These are phyloP conservation scores for Colletotrichum tropicicola DNA, from an alignment of 2,329 filamentous ascomycete species.

Conservation along the genomic window DNA sequence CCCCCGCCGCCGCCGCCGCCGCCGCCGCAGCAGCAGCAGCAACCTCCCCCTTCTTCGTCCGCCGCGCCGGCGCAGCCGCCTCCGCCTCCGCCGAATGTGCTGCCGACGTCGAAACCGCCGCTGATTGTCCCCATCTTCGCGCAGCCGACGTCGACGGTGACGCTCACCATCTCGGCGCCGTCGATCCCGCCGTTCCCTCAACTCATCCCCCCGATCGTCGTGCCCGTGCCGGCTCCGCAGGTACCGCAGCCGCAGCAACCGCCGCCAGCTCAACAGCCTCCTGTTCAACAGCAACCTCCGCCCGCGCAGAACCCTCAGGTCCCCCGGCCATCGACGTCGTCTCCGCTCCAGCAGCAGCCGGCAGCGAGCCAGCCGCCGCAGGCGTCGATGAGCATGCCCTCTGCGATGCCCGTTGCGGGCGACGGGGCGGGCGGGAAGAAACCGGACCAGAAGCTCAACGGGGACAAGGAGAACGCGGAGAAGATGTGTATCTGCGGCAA, in stretches of 20 bases:
- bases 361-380: background rate
- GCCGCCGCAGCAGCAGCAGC: background rate
- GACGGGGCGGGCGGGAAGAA: background rate
- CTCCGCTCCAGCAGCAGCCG: background rate
- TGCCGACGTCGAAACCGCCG: background rate
- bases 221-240: background rate
- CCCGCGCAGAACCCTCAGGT: no score
- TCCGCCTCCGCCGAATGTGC: background rate
- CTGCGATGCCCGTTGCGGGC: slow-evolving; percentile 32
- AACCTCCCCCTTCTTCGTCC: background rate
- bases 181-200: slow-evolving; percentile 1
- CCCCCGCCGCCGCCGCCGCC: background rate
- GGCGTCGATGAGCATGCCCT: background rate
- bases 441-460: slow-evolving; percentile 27
- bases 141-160: background rate
- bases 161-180: background rate
- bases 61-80: background rate
- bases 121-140: background rate
- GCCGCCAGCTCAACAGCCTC: background rate
- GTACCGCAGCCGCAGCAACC: background rate
- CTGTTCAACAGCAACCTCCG: background rate
- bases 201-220: background rate
- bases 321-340: background rate
- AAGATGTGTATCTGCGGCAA: slow-evolving; percentile 48
- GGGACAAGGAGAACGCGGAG: slow-evolving; percentile 38